Evolutionary conservation across 768 basidiomycete genomes (phyloP).

Genomic region (Austroboletus festivus): DNA sequence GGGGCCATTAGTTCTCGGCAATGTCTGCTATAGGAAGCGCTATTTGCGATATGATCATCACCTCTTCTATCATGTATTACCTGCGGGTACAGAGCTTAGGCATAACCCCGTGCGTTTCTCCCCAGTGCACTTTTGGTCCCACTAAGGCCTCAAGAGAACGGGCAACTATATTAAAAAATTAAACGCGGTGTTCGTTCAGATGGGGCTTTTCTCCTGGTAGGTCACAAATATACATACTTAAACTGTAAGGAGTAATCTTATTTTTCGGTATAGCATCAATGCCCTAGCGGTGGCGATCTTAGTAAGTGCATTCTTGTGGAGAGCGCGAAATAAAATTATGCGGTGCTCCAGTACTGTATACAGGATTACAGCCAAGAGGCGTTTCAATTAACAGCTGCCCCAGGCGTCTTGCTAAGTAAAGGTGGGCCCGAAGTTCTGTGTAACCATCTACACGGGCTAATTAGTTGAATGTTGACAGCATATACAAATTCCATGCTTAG

Average conservation of each 20-base stretch:
- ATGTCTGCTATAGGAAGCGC: slow-evolving; percentile 13
- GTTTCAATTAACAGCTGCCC: slow-evolving; percentile 3
- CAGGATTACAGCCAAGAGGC: not conserved
- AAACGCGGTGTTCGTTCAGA: slow-evolving; percentile 15
- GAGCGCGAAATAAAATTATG: not conserved
- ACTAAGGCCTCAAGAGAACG: not conserved
- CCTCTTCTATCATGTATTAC: slow-evolving; percentile 11
- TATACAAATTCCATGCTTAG: slow-evolving; percentile 26
- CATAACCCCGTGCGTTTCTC: slow-evolving; percentile 6
- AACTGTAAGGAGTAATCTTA: not conserved
- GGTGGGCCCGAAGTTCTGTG: slow-evolving; percentile 12
- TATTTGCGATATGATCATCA: slow-evolving; percentile 22
- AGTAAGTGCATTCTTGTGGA: slow-evolving; percentile 4
- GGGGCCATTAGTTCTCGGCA: slow-evolving; percentile 5
- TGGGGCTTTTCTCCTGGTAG: slow-evolving; percentile 22
- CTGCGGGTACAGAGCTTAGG: slow-evolving; percentile 11
- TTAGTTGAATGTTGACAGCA: slow-evolving; percentile 1
- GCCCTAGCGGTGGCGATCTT: slow-evolving; percentile 5
- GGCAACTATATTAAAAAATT: slow-evolving; percentile 11
- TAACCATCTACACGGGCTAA: not conserved
- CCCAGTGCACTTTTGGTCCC: too few relatives aligned
- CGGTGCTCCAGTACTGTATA: slow-evolving; percentile 11
- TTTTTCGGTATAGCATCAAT: slow-evolving; percentile 6
- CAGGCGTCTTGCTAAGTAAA: slow-evolving; percentile 15
- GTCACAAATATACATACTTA: not conserved